phyloP scores from a whole-genome alignment of 2,329 filamentous ascomycete species.

The Fusarium goolgardi region DNA sequence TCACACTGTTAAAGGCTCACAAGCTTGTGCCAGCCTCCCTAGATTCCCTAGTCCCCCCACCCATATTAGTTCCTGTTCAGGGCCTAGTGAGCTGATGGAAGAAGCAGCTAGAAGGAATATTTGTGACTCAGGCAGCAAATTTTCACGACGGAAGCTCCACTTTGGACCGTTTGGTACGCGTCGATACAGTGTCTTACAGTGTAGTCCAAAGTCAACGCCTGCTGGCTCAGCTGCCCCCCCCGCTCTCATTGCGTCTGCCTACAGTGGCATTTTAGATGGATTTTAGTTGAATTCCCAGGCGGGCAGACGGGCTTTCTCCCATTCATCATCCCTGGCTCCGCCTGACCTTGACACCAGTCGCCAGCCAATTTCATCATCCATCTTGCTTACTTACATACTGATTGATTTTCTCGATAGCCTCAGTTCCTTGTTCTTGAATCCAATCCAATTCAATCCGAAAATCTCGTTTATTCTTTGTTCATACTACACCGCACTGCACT shows the following conservation, averaged over 20 bases:
- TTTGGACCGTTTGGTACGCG: constrained; percentile 21
- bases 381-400: constrained; percentile 36
- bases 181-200: constrained; percentile 28
- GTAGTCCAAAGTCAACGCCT: constrained; percentile 13
- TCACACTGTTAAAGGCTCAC: constrained; percentile 34
- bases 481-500: constrained; percentile 18
- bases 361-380: constrained; percentile 44
- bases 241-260: constrained; percentile 5
- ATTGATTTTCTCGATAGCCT: constrained; percentile 19
- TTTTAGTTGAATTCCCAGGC: background rate
- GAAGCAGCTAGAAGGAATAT: constrained; percentile 49
- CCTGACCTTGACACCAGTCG: constrained; percentile 33
- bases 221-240: constrained; percentile 24
- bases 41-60: constrained; percentile 32
- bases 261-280: background rate
- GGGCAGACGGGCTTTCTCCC: background rate
- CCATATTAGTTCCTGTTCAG: constrained; percentile 14
- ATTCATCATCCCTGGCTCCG: constrained; percentile 34
- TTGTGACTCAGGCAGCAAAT: constrained; percentile 54
- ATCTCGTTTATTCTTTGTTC: constrained; percentile 22
- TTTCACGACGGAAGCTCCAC: constrained; percentile 12
- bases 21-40: constrained; percentile 21
- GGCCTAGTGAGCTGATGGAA: constrained; percentile 26
- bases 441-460: constrained; percentile 44
- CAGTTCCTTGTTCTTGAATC: constrained; percentile 25